Percentiles rank a stretch among this genome's conserved stretches.
Evolutionary conservation across 1,284 basidiomycete genomes (phyloP).

Genomic region (Taiwanofungus camphoratus): DNA sequence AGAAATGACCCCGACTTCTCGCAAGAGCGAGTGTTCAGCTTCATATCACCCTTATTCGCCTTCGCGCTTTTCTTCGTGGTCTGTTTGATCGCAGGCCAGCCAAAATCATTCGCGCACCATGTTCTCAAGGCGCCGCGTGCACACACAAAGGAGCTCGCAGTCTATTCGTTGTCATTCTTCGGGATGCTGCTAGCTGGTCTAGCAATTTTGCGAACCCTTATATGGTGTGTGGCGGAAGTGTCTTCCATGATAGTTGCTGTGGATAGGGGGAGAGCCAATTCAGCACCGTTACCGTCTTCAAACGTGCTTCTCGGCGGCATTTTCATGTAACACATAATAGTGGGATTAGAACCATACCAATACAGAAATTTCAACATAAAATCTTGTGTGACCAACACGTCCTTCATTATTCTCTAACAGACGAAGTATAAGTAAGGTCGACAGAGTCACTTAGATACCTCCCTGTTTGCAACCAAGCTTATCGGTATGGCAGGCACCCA

Average conservation of each 20-base stretch:
- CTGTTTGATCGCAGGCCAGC: constrained; percentile 13
- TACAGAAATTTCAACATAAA: no score
- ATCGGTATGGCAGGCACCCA: no score
- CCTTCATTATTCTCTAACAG: no score
- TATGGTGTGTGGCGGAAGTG: constrained; percentile 14
- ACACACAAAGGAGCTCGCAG: constrained; percentile 4
- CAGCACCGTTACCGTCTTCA: constrained; percentile 6
- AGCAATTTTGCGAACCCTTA: constrained; percentile 8
- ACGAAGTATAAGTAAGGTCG: no score
- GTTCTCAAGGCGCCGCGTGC: constrained; percentile 10
- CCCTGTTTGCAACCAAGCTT: no score
- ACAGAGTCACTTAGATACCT: no score
- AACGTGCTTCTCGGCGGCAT: constrained; percentile 11
- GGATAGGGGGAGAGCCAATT: constrained; percentile 7
- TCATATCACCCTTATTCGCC: constrained; percentile 12
- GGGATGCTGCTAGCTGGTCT: constrained; percentile 7
- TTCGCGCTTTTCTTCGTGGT: constrained; percentile 14
- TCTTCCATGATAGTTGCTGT: constrained; percentile 2
- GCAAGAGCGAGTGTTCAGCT: constrained; percentile 14
- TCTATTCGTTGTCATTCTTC: background rate
- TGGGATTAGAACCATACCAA: no score
- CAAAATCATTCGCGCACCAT: constrained; percentile 14
- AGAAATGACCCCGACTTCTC: constrained; percentile 12
- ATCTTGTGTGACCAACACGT: no score
- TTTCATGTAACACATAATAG: constrained; percentile 6